Evolutionary conservation across 2,329 filamentous ascomycete species (phyloP).

Genomic region (Fusarium abutilonis): DNA sequence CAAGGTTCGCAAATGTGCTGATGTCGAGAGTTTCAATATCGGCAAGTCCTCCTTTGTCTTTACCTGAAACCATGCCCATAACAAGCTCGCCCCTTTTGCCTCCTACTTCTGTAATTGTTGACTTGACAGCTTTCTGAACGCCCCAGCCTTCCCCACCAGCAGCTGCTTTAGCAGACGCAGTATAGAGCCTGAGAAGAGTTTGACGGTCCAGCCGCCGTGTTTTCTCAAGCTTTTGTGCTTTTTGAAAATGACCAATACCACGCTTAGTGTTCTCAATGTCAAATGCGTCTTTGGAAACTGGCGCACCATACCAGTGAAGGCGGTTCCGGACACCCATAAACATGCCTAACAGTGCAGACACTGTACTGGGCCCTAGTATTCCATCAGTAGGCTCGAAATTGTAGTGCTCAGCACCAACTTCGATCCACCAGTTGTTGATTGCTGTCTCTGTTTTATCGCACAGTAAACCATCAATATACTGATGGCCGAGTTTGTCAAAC

Average conservation of each 20-base stretch:
- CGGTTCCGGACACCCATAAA: constrained; percentile 91
- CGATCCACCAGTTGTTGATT: constrained; percentile 94
- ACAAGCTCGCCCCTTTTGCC: constrained; percentile 95
- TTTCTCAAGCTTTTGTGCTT: constrained; percentile 81
- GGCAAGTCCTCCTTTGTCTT: constrained; percentile 88
- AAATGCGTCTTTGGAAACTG: constrained; percentile 90
- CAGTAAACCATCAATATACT: constrained; percentile 90
- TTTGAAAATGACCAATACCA: constrained; percentile 89
- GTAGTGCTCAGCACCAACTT: constrained; percentile 91
- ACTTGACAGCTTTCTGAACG: constrained; percentile 93
- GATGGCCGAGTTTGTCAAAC: constrained; percentile 86
- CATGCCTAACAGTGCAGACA: constrained; percentile 86
- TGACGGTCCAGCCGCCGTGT: constrained; percentile 83
- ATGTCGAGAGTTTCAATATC: constrained; percentile 94
- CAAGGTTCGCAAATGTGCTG: constrained; percentile 80
- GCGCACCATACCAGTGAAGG: constrained; percentile 83
- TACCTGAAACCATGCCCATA: constrained; percentile 89
- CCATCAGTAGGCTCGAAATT: constrained; percentile 93
- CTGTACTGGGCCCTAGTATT: constrained; percentile 89
- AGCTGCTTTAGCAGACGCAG: constrained; percentile 87
- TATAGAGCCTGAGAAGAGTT: constrained; percentile 83
- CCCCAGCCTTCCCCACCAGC: constrained; percentile 85
- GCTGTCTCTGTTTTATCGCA: constrained; percentile 94
- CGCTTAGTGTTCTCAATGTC: constrained; percentile 84
- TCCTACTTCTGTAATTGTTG: constrained; percentile 90